Evolutionary conservation across 2,329 filamentous ascomycete genomes (phyloP).

Genomic region (Fusarium avenaceum): DNA sequence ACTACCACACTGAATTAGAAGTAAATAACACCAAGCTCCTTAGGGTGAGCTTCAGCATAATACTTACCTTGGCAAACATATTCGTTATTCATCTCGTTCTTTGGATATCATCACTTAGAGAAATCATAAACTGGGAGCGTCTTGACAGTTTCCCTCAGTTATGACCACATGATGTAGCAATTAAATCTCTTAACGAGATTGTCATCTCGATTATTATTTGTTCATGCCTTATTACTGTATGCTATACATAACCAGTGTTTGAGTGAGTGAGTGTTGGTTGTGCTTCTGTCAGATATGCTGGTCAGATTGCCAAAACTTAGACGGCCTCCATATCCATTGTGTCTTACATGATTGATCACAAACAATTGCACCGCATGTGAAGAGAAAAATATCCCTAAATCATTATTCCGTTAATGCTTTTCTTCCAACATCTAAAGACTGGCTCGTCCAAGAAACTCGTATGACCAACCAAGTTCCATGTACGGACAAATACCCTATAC

Average conservation of each 20-base stretch:
- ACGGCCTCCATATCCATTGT: neutral
- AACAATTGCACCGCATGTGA: neutral
- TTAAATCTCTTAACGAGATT: neutral
- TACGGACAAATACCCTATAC: constrained; percentile 2
- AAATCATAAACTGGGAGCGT: neutral
- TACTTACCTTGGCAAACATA: neutral
- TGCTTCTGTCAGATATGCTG: neutral
- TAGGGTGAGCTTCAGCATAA: neutral
- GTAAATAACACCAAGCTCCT: neutral
- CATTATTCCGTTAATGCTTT: neutral
- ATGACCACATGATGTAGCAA: too few relatives aligned
- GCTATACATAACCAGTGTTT: too few relatives aligned
- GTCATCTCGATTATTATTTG: too few relatives aligned
- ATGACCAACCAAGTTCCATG: neutral
- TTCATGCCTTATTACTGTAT: neutral
- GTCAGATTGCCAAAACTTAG: neutral
- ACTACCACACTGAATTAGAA: neutral
- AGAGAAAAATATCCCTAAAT: neutral
- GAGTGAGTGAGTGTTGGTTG: neutral
- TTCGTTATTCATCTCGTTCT: neutral
- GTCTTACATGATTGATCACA: too few relatives aligned
- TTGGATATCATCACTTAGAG: neutral
- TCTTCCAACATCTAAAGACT: neutral
- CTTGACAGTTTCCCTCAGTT: neutral
- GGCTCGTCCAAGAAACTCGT: neutral